These are phyloP conservation scores for Avena atlantica DNA, from an alignment of 176 grass and related monocot species.

Conservation along the genomic window DNA sequence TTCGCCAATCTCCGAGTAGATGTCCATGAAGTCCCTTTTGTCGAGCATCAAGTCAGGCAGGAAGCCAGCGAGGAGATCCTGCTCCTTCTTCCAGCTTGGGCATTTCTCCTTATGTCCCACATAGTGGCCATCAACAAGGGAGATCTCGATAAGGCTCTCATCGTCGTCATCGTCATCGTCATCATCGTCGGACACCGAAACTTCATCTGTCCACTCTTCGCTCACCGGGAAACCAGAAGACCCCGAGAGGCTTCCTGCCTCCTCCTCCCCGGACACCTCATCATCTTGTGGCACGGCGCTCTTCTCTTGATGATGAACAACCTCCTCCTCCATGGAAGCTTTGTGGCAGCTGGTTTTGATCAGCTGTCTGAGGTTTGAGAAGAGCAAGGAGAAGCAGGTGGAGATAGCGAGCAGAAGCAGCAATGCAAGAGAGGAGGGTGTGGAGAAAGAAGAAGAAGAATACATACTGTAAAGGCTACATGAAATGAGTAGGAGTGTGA, in stretches of 20 bases:
- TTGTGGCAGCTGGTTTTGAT: slow-evolving; percentile 43
- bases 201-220: slow-evolving; percentile 41
- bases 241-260: slow-evolving; percentile 17
- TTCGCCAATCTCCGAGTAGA: slow-evolving; percentile 74
- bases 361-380: slow-evolving; percentile 55
- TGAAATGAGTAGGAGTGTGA: slow-evolving; percentile 78
- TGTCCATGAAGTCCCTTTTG: slow-evolving; percentile 67
- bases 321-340: slow-evolving; percentile 40
- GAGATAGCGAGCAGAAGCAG: slow-evolving; percentile 61
- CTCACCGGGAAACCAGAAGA: slow-evolving; percentile 33
- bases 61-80: slow-evolving; percentile 51
- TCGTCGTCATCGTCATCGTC: slow-evolving; percentile 51
- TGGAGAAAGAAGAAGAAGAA: slow-evolving; percentile 49
- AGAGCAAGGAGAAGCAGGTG: slow-evolving; percentile 63
- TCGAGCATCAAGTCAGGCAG: slow-evolving; percentile 66
- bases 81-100: slow-evolving; percentile 39
- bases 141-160: slow-evolving; percentile 87
- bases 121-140: slow-evolving; percentile 59
- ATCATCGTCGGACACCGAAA: slow-evolving; percentile 23
- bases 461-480: slow-evolving; percentile 75
- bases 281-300: slow-evolving; percentile 48
- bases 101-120: slow-evolving; percentile 38
- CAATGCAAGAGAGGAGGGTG: slow-evolving; percentile 63
- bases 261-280: slow-evolving; percentile 22
- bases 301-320: slow-evolving; percentile 39